A percentile compares a stretch with the other conserved stretches of the same genome.
These are phyloP conservation scores for Hyphopichia khmerensis DNA, from an alignment of 1,139 yeast species.

Conservation along the genomic window DNA sequence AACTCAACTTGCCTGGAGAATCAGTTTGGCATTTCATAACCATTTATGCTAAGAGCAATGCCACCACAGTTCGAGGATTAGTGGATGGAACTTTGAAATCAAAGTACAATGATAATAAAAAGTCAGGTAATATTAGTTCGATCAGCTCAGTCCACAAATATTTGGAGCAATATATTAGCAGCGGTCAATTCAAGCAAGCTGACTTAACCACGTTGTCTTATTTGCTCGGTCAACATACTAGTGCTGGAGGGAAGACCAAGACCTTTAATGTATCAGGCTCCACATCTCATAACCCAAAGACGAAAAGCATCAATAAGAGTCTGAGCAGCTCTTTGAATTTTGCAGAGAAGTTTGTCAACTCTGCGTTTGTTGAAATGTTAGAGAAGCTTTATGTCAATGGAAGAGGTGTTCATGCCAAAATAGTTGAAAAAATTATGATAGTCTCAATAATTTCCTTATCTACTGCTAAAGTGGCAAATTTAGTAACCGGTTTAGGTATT, in stretches of 20 bases:
- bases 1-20: constrained; percentile 56
- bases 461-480: constrained; percentile 38
- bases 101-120: constrained; percentile 46
- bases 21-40: constrained; percentile 62
- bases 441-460: constrained; percentile 54
- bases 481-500: constrained; percentile 46
- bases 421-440: constrained; percentile 49
- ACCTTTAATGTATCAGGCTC: constrained; percentile 9
- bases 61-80: constrained; percentile 48
- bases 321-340: constrained; percentile 30
- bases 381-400: constrained; percentile 61
- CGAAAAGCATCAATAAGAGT: constrained; percentile 17
- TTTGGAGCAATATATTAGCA: constrained; percentile 41
- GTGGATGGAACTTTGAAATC: constrained; percentile 55
- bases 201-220: constrained; percentile 46
- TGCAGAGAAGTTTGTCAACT: constrained; percentile 53
- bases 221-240: constrained; percentile 41
- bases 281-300: constrained; percentile 4
- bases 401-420: constrained; percentile 46
- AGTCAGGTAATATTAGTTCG: constrained; percentile 50
- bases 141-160: constrained; percentile 45
- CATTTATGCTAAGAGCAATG: constrained; percentile 49
- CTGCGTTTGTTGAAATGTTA: constrained; percentile 56
- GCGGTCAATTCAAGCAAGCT: constrained; percentile 40
- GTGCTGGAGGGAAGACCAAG: constrained; percentile 7